Base-by-base conservation (phyloP, 2,329 filamentous ascomycete species). In the Penicillium nordicum region DNA sequence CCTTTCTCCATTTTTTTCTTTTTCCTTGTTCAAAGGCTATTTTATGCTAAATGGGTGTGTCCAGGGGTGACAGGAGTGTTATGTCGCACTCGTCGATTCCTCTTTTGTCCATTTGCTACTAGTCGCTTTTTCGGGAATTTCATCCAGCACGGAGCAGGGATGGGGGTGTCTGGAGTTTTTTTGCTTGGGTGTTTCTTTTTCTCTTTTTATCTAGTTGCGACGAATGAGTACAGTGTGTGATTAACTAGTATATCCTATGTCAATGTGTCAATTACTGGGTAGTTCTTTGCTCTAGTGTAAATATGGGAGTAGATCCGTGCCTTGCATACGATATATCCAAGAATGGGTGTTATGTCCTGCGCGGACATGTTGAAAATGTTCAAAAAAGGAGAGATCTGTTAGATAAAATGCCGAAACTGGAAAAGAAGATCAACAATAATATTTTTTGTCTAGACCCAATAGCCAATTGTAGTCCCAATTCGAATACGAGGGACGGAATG, bases 131-230 rank as follows among this genome's bases (percentile, higher is more conserved):
- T 52, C 14, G 43, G 49, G 37, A 32, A 52, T 59, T 46, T 57
- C 59, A 50, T 62, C 57, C 59, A 65, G 59, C 63, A 59, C 55
- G 63, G 59, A 61, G 62, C 59, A 57, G 51, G 50, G 61, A 42
- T 23, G 36, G 50, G 40, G 58, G 61, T 50, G 57, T 56, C 41
- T 37, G 59, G 62, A 40, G 55, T 60, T 54, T 18, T 18, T 54
- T 53, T 46, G 27, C 41, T 53, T 54, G 41, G 32, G 38, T 59
- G 46, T 55, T 57, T 45, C 34, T 57, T 58, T 58, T 44, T 49
- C 47, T 38, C 42, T 34, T 38, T 45, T n/a, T 52, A 46, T 52
- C 48, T 55, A 55, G 48, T 42, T 40, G 48, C 42, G 36, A 53
- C 16, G 30, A 57, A 57, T 53, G 21, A 53, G 54, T 57, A 57